A percentile compares a stretch with the other conserved stretches of the same genome.
phyloP scores from a whole-genome alignment of 805 yeast genomes.

The Komagataella pastoris region DNA sequence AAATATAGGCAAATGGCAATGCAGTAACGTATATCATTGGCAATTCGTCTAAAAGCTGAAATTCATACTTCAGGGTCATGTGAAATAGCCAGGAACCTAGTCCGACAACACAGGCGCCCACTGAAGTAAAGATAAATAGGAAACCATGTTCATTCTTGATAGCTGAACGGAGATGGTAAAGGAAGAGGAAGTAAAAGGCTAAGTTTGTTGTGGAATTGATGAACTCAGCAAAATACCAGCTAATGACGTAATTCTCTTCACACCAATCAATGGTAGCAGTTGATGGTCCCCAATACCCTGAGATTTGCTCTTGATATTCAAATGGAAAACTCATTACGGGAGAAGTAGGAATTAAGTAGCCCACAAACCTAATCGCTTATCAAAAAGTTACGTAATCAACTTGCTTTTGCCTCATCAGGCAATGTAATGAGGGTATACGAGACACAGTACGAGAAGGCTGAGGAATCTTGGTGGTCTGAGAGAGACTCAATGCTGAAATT shows the following conservation, averaged over 20 bases:
- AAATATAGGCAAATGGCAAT: conserved; percentile 47
- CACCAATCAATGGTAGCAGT: conserved; percentile 97
- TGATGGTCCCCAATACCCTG: conserved; percentile 58
- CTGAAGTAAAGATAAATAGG: conserved; percentile 53
- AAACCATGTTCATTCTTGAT: conserved; percentile 45
- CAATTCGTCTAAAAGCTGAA: conserved; percentile 79
- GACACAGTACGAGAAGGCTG: not conserved
- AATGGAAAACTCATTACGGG: not conserved
- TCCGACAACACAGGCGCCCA: conserved; percentile 80
- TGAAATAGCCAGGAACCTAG: conserved; percentile 90
- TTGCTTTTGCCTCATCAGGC: not conserved
- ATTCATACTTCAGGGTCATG: conserved; percentile 81
- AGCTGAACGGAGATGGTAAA: conserved; percentile 32
- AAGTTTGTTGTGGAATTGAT: conserved; percentile 77
- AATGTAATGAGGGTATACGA: not conserved
- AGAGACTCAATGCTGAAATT: too few relatives aligned
- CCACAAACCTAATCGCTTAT: not conserved
- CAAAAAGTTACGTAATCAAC: not conserved
- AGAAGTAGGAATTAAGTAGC: not conserved
- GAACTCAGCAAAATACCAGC: conserved; percentile 76
- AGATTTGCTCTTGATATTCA: not conserved
- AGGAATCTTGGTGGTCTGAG: not conserved
- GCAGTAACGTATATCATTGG: conserved; percentile 97
- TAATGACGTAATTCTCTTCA: conserved; percentile 88
- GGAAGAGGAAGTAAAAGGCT: conserved; percentile 26